A percentile compares a stretch with the other conserved stretches of the same genome.
Evolutionary conservation across 495 filamentous ascomycete species (phyloP).

Genomic region (Cairneyella variabilis): DNA sequence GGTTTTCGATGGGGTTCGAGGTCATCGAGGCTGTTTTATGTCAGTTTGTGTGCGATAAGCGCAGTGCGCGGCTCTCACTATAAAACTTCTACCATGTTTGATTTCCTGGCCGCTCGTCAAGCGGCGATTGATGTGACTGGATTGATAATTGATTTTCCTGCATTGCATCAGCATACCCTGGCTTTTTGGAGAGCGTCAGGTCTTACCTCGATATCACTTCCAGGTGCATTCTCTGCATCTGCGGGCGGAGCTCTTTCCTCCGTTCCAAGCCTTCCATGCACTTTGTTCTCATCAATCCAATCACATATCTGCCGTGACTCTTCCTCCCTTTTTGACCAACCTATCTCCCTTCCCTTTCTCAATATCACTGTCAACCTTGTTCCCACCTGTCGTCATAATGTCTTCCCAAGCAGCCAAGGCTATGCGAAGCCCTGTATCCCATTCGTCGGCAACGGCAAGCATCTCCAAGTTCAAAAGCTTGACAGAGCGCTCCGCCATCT

Average conservation of each 20-base stretch:
- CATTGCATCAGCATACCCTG: not conserved
- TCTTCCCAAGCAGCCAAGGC: conserved; percentile 14
- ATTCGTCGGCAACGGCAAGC: conserved; percentile 3
- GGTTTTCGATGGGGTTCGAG: no score
- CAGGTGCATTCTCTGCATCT: conserved; percentile 10
- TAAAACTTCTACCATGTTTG: not conserved
- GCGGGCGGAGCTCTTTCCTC: conserved; percentile 10
- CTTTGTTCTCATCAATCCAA: conserved; percentile 9
- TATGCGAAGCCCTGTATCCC: conserved; percentile 11
- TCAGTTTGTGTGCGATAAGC: no score
- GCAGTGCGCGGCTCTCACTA: no score
- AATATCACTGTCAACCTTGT: not conserved
- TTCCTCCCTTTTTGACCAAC: not conserved
- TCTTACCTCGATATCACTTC: conserved; percentile 1
- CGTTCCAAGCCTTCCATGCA: conserved; percentile 3
- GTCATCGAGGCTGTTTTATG: no score
- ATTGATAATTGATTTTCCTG: not conserved
- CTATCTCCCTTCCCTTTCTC: conserved; percentile 5
- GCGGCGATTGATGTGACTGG: not conserved
- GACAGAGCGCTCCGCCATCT: not conserved
- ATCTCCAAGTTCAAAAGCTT: not conserved
- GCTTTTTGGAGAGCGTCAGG: not conserved
- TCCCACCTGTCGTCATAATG: not conserved
- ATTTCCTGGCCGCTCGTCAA: not conserved
- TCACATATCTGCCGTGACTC: conserved; percentile 8